phyloP scores from a whole-genome alignment of 768 basidiomycete species.

The Tulasnella sp. region DNA sequence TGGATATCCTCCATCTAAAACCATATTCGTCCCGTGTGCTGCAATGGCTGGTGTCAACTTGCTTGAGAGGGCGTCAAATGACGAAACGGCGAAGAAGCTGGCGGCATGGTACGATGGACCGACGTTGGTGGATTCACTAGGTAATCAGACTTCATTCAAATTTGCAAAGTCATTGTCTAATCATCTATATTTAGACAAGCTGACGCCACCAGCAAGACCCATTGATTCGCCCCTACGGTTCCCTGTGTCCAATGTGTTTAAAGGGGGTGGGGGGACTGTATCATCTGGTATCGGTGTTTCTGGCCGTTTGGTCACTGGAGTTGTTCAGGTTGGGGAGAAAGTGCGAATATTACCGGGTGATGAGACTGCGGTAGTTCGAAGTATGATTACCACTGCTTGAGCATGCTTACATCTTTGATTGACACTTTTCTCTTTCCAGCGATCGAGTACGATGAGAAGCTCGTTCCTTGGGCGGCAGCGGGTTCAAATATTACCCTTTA shows the following conservation, averaged over 20 bases:
- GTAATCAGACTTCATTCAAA: conserved; percentile 40
- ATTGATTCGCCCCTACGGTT: conserved; percentile 66
- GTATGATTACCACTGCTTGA: conserved; percentile 23
- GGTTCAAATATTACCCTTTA: conserved; percentile 83
- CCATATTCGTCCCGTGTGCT: conserved; percentile 74
- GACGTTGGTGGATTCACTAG: conserved; percentile 70
- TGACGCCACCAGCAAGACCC: conserved; percentile 71
- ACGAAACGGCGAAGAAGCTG: conserved; percentile 36
- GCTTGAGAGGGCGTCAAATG: conserved; percentile 35
- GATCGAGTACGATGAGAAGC: conserved; percentile 71
- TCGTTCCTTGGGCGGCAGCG: conserved; percentile 74
- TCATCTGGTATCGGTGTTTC: conserved; percentile 53
- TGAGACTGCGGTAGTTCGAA: conserved; percentile 64
- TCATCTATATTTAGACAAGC: conserved; percentile 38
- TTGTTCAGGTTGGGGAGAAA: conserved; percentile 85
- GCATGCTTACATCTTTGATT: background rate
- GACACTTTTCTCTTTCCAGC: conserved; percentile 32
- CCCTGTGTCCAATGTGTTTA: conserved; percentile 93
- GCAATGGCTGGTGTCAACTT: conserved; percentile 88
- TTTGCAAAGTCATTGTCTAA: background rate
- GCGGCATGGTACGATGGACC: conserved; percentile 74
- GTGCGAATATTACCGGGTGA: conserved; percentile 84
- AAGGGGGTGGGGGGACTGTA: conserved; percentile 48
- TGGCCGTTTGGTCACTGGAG: conserved; percentile 73
- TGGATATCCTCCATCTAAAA: conserved; percentile 70